phyloP scores from a whole-genome alignment of 768 basidiomycete species.

The Candolleomyces eurysporus region DNA sequence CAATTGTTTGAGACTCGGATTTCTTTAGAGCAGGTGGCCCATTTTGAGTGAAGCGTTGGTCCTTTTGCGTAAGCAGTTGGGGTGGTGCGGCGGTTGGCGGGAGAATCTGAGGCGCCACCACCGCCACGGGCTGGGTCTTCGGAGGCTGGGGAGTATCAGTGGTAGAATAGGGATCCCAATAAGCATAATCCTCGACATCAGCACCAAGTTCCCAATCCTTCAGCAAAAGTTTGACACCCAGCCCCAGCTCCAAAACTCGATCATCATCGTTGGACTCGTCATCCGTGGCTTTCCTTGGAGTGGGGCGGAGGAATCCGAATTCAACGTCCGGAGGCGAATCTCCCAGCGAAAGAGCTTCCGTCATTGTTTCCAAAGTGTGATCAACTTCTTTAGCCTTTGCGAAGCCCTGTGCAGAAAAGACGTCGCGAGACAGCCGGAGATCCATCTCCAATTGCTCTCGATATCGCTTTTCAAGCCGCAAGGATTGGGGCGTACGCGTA shows the following conservation, averaged over 20 bases:
- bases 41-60: background rate
- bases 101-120: background rate
- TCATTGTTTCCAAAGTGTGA: conserved; percentile 52
- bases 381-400: conserved; percentile 21
- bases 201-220: conserved; percentile 65
- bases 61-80: background rate
- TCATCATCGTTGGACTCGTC: conserved; percentile 14
- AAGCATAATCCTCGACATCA: conserved; percentile 49
- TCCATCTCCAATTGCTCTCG: conserved; percentile 64
- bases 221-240: conserved; percentile 62
- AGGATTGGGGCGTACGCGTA: conserved; percentile 36
- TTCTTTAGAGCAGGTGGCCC: background rate
- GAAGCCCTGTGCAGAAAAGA: conserved; percentile 51
- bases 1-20: conserved; percentile 6
- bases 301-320: conserved; percentile 63
- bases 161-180: conserved; percentile 53
- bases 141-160: conserved; percentile 9
- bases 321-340: conserved; percentile 55
- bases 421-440: conserved; percentile 53
- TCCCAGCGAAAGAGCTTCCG: conserved; percentile 55
- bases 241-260: conserved; percentile 22
- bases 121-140: background rate
- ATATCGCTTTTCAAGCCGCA: conserved; percentile 50
- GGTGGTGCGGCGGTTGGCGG: background rate
- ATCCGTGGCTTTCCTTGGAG: conserved; percentile 25